Base-by-base conservation (phyloP, 345 rosid species). In the Dipteronia sinensis region DNA sequence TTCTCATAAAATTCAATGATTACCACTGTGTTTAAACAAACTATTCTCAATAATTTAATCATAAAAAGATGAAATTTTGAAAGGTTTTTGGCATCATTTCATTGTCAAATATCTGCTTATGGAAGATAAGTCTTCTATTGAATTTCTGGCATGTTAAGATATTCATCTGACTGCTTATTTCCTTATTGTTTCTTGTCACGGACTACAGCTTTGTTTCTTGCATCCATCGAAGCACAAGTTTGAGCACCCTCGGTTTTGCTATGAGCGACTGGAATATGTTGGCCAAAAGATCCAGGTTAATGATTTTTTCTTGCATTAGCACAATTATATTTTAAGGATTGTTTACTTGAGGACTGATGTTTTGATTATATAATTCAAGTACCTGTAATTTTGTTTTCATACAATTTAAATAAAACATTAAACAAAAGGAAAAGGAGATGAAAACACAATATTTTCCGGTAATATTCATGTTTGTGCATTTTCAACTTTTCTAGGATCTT, bases 261-360 rank as follows among this genome's bases (percentile, higher is more conserved):
- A 81, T 10, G 98, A 93, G 84, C 86, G 95, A 46, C 69, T 96
- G 63, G 99, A 96, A 81, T 93, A 90, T 10, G 87, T 96, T 2
- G 98, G 99, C 82, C 99, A 93, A 77, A 96, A 93, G 90, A 92
- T 92, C 79, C 99, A 95, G 95, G 98, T 95, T 84, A 62, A 70
- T 10, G 16, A 27, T 17, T 61, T 16, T 66, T 71, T 53, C 77
- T 9, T 65, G 9, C 6, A 46, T 23, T 62, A 46, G 19, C 65
- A 55, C 55, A 40, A 16, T 11, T 59, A 10, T 76, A 61, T 34
- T 65, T 51, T 66, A 27, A 15, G 55, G 65, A 65, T 65, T 31
- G 68, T 65, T 31, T 31, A 7, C 69, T 16, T 15, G 6, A 19
- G 0, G 29, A 55, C 17, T n/a, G 59, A 47, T 20, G 17, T 40